phyloP scores from a whole-genome alignment of 2,329 filamentous ascomycete genomes.

The Plectosphaerella sp. region DNA sequence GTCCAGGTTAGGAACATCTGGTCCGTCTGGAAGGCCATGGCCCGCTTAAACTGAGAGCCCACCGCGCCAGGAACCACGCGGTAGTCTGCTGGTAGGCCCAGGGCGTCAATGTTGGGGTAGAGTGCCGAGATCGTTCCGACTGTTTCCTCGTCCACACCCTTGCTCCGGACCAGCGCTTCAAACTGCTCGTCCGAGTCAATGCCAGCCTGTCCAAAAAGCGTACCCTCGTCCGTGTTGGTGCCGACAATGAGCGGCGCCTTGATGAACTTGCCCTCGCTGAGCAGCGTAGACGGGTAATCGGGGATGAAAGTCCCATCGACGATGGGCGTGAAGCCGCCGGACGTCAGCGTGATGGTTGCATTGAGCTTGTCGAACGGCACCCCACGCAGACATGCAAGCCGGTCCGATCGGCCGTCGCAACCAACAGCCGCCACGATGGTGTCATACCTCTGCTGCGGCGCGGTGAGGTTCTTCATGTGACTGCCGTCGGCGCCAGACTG shows the following conservation, averaged over 20 bases:
- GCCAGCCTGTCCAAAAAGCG: neutral
- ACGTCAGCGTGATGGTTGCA: neutral
- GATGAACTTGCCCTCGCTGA: neutral
- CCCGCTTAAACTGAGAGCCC: neutral
- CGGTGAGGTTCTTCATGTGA: neutral
- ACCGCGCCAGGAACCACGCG: neutral
- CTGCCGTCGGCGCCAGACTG: neutral
- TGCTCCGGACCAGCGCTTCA: neutral
- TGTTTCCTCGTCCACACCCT: neutral
- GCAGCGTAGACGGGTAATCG: neutral
- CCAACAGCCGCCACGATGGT: neutral
- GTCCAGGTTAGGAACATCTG: neutral
- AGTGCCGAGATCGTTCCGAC: neutral
- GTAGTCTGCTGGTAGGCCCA: neutral
- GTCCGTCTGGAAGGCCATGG: neutral
- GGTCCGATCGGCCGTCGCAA: neutral
- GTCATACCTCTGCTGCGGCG: neutral
- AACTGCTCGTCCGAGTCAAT: neutral
- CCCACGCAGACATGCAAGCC: neutral
- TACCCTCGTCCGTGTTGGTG: neutral
- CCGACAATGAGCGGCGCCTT: neutral
- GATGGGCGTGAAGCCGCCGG: neutral
- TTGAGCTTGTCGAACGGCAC: neutral
- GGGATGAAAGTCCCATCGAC: neutral
- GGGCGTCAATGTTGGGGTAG: neutral